phyloP scores from a whole-genome alignment of 345 rosid genomes.

The Psidium guajava region DNA sequence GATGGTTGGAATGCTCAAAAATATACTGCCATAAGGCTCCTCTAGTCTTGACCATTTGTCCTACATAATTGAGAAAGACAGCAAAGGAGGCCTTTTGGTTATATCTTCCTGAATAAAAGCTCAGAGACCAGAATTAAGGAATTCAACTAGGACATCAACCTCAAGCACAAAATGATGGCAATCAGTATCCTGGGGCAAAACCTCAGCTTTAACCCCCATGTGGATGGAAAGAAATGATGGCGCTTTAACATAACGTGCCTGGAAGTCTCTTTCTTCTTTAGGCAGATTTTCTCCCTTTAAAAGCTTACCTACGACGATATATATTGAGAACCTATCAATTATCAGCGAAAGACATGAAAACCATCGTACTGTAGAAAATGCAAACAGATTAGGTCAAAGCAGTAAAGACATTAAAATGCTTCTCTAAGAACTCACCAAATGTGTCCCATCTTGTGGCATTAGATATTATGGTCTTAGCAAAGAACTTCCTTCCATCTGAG shows the following conservation, averaged over 20 bases:
- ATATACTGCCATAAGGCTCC: slow-evolving; percentile 85
- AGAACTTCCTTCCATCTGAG: slow-evolving; percentile 76
- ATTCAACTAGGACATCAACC: slow-evolving; percentile 19
- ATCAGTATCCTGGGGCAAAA: slow-evolving; percentile 79
- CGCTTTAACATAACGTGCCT: slow-evolving; percentile 80
- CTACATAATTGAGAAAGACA: slow-evolving; percentile 17
- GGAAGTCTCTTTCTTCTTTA: slow-evolving; percentile 83
- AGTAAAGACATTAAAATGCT: background rate
- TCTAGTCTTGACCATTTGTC: slow-evolving; percentile 68
- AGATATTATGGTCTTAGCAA: slow-evolving; percentile 67
- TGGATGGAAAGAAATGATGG: slow-evolving; percentile 98
- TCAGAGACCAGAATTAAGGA: background rate
- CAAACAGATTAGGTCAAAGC: background rate
- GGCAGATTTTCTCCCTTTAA: slow-evolving; percentile 78
- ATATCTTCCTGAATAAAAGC: background rate
- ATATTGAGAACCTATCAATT: background rate
- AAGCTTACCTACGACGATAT: slow-evolving; percentile 51
- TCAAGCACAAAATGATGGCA: slow-evolving; percentile 95
- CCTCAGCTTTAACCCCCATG: slow-evolving; percentile 83
- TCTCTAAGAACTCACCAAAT: slow-evolving; percentile 49
- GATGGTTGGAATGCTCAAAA: slow-evolving; percentile 90
- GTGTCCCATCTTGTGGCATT: slow-evolving; percentile 99
- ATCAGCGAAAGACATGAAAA: background rate
- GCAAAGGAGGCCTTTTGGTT: background rate
- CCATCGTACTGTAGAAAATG: background rate